Percentiles rank a stretch among this genome's conserved stretches.
These are phyloP conservation scores for Beta macrorhiza DNA, from an alignment of 179 eudicot genomes.

Conservation along the genomic window DNA sequence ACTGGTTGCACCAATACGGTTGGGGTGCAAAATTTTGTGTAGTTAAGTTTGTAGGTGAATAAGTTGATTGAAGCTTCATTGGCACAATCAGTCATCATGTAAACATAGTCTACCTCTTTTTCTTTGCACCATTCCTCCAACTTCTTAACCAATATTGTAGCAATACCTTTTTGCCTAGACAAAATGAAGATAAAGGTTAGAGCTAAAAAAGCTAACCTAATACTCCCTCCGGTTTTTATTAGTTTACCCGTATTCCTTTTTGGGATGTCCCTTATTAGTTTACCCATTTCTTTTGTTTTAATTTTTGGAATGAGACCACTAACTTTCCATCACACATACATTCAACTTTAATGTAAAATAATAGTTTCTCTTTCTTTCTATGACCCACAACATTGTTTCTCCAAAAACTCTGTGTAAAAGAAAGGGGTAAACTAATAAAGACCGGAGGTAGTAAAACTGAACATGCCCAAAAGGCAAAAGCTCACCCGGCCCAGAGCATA, in stretches of 20 bases:
- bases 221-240: too few species aligned
- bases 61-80: slow-evolving; percentile 73
- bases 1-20: slow-evolving; percentile 75
- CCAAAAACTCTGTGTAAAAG: too few species aligned
- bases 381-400: too few species aligned
- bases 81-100: slow-evolving; percentile 82
- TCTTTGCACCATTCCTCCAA: slow-evolving; percentile 70
- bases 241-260: too few species aligned
- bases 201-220: neutral
- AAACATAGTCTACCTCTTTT: slow-evolving; percentile 64
- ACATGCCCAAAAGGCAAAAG: neutral
- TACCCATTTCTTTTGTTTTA: too few species aligned
- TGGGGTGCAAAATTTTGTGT: slow-evolving; percentile 56
- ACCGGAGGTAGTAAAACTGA: neutral
- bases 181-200: neutral
- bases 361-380: too few species aligned
- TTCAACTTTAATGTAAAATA: too few species aligned
- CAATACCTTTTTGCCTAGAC: slow-evolving; percentile 70
- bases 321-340: too few species aligned
- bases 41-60: slow-evolving; percentile 59
- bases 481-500: too few species aligned
- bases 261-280: too few species aligned
- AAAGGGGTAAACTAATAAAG: too few species aligned
- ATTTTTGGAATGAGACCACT: too few species aligned
- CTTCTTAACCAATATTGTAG: slow-evolving; percentile 48